phyloP scores from a whole-genome alignment of 768 basidiomycete species.

The Lactarius vividus region DNA sequence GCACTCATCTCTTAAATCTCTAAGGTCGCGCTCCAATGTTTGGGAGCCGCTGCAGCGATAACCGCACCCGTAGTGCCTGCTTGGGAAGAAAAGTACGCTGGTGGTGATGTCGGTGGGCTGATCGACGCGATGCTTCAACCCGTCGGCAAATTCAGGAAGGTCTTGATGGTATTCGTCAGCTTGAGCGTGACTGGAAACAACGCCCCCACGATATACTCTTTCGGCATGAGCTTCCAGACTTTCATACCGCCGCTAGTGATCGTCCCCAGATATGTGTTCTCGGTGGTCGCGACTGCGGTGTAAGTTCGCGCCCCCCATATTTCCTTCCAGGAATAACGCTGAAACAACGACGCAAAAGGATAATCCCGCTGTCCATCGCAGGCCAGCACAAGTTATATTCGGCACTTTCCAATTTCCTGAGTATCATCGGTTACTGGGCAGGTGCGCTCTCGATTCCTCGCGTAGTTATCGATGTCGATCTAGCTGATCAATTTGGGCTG shows the following conservation, averaged over 20 bases:
- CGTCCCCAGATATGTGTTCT: conserved; percentile 70
- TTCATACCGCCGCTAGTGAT: conserved; percentile 54
- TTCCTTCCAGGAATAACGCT: background rate
- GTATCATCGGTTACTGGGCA: conserved; percentile 52
- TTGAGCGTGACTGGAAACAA: conserved; percentile 78
- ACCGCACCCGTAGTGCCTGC: conserved; percentile 52
- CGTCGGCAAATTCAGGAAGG: conserved; percentile 62
- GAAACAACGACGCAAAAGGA: conserved; percentile 36
- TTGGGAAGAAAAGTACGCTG: conserved; percentile 55
- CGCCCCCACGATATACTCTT: conserved; percentile 79
- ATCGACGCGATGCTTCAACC: conserved; percentile 61
- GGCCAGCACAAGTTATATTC: conserved; percentile 64
- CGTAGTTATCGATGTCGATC: background rate
- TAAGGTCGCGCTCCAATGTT: conserved; percentile 45
- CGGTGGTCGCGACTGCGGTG: conserved; percentile 64
- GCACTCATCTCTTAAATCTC: background rate
- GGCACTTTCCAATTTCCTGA: conserved; percentile 63
- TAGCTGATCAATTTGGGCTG: conserved; percentile 51
- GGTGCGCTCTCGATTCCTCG: conserved; percentile 16
- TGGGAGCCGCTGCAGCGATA: conserved; percentile 67
- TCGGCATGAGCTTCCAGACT: conserved; percentile 70
- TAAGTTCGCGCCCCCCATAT: conserved; percentile 36
- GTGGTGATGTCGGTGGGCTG: conserved; percentile 60
- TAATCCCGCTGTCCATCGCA: conserved; percentile 67
- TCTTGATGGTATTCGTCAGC: conserved; percentile 69